A percentile compares a stretch with the other conserved stretches of the same genome.
Conservation (phyloP, 2,329 filamentous ascomycete species). For the Fusarium sp. region DNA sequence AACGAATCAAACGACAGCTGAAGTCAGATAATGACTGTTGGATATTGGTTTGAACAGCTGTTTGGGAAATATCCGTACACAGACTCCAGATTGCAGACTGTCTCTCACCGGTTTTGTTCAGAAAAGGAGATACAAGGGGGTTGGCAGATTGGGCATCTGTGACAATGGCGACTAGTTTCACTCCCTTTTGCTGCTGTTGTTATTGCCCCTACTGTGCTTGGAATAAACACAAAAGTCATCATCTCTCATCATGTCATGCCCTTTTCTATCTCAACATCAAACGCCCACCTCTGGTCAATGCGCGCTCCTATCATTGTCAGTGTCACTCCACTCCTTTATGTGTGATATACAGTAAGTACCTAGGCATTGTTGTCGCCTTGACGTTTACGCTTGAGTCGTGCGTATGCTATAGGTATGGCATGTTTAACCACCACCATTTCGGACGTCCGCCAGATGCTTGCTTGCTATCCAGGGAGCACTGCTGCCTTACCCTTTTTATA, state of each 20-base stretch:
- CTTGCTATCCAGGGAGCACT: background rate
- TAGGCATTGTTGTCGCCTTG: slow-evolving; percentile 20
- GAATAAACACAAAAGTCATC: background rate
- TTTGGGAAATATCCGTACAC: too few relatives aligned
- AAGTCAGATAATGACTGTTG: slow-evolving; percentile 1
- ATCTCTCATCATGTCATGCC: too few relatives aligned
- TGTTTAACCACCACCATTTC: slow-evolving; percentile 13
- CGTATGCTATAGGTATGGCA: slow-evolving; percentile 10
- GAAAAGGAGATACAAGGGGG: background rate
- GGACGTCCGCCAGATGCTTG: slow-evolving; percentile 6
- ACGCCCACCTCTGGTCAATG: slow-evolving; percentile 32
- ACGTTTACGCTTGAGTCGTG: slow-evolving; percentile 8
- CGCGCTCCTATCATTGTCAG: slow-evolving; percentile 14
- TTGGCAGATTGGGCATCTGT: background rate
- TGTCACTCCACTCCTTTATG: slow-evolving; percentile 27
- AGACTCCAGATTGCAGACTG: too few relatives aligned
- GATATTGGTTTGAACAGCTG: background rate
- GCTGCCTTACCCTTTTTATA: background rate
- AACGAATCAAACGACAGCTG: background rate
- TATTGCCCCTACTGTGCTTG: background rate
- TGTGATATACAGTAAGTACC: background rate
- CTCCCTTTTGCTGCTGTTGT: slow-evolving; percentile 9
- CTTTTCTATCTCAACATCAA: slow-evolving; percentile 12
- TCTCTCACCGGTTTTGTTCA: background rate
- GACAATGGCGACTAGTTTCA: background rate